Base-by-base conservation (phyloP, 345 rosid species). In the Populus davidiana region DNA sequence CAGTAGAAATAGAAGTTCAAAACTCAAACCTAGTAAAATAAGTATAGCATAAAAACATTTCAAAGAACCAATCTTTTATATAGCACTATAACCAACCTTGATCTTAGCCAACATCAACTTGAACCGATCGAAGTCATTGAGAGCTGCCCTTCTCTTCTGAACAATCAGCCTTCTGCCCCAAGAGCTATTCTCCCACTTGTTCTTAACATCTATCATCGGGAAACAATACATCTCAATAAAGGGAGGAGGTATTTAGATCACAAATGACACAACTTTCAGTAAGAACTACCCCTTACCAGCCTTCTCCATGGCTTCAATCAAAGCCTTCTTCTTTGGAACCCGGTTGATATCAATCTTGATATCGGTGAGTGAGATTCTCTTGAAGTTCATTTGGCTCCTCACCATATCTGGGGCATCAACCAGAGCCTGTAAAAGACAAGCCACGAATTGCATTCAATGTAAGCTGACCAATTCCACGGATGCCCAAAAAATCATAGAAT, bases 341-440 rank as follows among this genome's bases (percentile, higher is more conserved):
- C 96, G 82, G 72, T 88, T 86, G 74, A 95, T 95, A 21, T 92
- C 94, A 79, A 93, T 89, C 63, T 86, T 94, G 71, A 95, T 93
- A 77, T 95, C 97, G 0, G 99, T 93, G 2, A 95, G 93, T 10
- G 97, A 85, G 38, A 95, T 88, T 82, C 99, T 93, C 92, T 95
- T 95, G 80, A 95, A 93, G 72, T 93, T 93, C 87, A 92, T 95
- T 85, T 93, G 99, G 76, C 91, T 78, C 80, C 99, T 89, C 71
- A 93, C 94, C 96, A 92, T 92, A 80, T 91, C 96, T 12, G 96
- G 97, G 21, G 99, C 93, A 75, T 96, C 99, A 29, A 96, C 98
- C 14, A 96, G 88, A 56, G 98, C 99, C 99, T 96, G 77, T 21
- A 61, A 82, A 69, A 31, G 38, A 59, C 17, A 12, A 5, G 17